phyloP scores from a whole-genome alignment of 805 yeast genomes.

The Brettanomyces anomalus region DNA sequence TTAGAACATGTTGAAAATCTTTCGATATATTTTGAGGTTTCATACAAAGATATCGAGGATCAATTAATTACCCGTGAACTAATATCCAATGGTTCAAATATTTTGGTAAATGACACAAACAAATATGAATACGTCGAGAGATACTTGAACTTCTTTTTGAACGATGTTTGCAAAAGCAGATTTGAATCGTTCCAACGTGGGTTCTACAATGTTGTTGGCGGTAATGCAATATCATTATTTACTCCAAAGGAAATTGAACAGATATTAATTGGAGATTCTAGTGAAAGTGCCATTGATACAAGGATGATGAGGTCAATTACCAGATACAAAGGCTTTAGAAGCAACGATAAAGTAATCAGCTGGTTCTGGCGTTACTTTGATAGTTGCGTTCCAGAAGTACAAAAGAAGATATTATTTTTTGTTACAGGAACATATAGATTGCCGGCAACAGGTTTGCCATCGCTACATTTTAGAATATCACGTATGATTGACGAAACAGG shows the following conservation, averaged over 20 bases:
- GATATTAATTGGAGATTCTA: constrained; percentile 68
- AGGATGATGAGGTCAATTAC: constrained; percentile 63
- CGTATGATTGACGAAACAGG: constrained; percentile 22
- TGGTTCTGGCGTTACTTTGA: constrained; percentile 89
- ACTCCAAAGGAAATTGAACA: constrained; percentile 75
- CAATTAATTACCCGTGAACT: constrained; percentile 38
- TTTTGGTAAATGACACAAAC: constrained; percentile 51
- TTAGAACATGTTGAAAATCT: constrained; percentile 39
- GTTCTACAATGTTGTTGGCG: constrained; percentile 67
- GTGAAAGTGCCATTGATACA: constrained; percentile 44
- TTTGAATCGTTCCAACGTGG: constrained; percentile 59
- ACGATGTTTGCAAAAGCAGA: constrained; percentile 41
- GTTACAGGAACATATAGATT: constrained; percentile 87
- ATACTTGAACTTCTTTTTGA: constrained; percentile 54
- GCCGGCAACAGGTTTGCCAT: constrained; percentile 87
- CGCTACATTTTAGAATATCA: constrained; percentile 64
- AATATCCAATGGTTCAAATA: constrained; percentile 46
- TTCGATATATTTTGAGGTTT: constrained; percentile 51
- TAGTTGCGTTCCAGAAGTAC: constrained; percentile 35
- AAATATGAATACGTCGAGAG: constrained; percentile 50
- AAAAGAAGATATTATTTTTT: constrained; percentile 59
- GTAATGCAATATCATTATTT: constrained; percentile 72
- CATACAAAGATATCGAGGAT: constrained; percentile 43
- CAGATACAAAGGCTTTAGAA: constrained; percentile 58
- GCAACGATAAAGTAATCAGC: constrained; percentile 29